These are phyloP conservation scores for Carnegiea gigantea DNA, from an alignment of 179 eudicot species.

Conservation along the genomic window DNA sequence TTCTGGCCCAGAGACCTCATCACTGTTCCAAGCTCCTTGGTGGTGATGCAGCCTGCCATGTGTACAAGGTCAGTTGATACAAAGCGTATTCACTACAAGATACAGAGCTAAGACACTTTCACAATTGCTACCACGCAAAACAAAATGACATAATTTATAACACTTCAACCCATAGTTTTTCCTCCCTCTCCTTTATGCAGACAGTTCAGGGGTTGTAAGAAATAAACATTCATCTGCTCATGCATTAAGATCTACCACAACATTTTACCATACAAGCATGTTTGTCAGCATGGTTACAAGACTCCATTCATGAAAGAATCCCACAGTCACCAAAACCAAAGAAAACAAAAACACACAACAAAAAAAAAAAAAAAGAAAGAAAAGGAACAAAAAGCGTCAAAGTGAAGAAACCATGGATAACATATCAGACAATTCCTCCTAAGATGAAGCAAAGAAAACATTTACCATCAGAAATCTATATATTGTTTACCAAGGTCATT, in stretches of 20 bases:
- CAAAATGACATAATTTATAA: no score
- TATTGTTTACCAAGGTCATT: no score
- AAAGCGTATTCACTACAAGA: not conserved
- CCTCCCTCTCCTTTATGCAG: not conserved
- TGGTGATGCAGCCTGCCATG: not conserved
- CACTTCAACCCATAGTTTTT: no score
- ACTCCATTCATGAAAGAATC: not conserved
- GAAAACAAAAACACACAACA: no score
- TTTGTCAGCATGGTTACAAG: not conserved
- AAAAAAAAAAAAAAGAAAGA: not conserved
- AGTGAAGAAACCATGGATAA: not conserved
- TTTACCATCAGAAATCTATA: not conserved
- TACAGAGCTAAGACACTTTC: not conserved
- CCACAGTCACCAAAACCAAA: not conserved
- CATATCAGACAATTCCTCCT: not conserved
- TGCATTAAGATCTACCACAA: not conserved
- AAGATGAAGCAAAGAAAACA: not conserved
- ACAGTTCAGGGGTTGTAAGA: no score
- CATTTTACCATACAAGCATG: not conserved
- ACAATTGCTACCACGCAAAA: not conserved
- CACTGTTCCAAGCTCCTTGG: constrained; percentile 4
- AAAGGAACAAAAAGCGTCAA: not conserved
- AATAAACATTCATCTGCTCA: not conserved
- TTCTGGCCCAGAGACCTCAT: constrained; percentile 9
- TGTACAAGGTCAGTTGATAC: not conserved